Conservation (phyloP, 2,329 filamentous ascomycete genomes). For the Gaeumannomyces sp. region DNA sequence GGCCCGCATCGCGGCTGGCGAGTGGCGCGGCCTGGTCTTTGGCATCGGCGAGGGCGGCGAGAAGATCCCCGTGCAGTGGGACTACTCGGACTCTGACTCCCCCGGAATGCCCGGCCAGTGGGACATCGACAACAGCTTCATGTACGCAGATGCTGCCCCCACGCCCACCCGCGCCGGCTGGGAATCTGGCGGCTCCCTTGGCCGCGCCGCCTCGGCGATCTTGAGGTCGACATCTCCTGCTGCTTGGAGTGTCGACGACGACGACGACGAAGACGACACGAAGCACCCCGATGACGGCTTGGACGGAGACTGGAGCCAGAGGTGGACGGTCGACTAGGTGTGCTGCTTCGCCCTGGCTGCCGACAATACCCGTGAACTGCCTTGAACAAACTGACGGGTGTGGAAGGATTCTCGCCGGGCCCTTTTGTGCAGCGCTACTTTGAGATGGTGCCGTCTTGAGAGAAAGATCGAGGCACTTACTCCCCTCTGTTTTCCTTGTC, state of each 20-base stretch:
- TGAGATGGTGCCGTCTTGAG: neutral
- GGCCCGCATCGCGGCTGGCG: constrained; percentile 61
- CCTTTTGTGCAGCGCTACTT: neutral
- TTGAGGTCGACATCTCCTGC: neutral
- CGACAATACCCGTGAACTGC: constrained; percentile 3
- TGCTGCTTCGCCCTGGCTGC: constrained; percentile 2
- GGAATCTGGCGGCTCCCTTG: neutral
- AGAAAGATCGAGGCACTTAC: no score
- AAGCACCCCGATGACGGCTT: neutral
- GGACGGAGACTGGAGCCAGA: neutral
- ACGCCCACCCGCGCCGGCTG: neutral
- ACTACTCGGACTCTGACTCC: constrained; percentile 46
- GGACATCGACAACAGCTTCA: neutral
- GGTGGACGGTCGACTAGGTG: constrained; percentile 10
- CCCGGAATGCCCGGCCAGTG: neutral
- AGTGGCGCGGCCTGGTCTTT: constrained; percentile 55
- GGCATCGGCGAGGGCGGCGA: constrained; percentile 48
- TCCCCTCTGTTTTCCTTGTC: neutral
- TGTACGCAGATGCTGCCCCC: neutral
- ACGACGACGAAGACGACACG: neutral
- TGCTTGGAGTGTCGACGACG: neutral
- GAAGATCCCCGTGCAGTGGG: constrained; percentile 53
- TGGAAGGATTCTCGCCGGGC: neutral
- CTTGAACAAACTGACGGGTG: neutral
- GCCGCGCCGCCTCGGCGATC: neutral